Evolutionary conservation across 305 asterid genomes (phyloP), one percentile per base, ranked within the genome.

Genomic region (Andrographis paniculata): DNA sequence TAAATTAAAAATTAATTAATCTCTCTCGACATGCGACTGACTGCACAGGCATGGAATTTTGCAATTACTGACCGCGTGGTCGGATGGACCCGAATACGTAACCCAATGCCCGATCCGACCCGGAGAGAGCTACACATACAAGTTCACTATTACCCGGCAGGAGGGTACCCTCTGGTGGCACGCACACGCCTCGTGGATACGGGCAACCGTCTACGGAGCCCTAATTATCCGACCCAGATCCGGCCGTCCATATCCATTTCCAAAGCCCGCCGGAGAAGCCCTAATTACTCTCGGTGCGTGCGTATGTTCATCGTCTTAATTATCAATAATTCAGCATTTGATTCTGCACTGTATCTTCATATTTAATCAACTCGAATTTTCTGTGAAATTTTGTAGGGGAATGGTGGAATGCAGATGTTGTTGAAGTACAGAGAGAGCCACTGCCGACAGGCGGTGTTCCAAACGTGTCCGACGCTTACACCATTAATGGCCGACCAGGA

Each of bases 111-210:
- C 87, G 16, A 74, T 74, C 55, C 72, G 35, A 21, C 80, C 80
- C 4, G 76, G 77, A 1, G 51, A 48, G 0, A 67, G 71, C 37
- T 78, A 78, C 49, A 69, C 82, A 9, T 74, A 78, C 47, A 52
- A 54, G 17, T 74, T 75, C 60, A 72, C 42, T 31, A n/a, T 75
- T 14, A 65, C 74, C 12, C 8, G 63, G 1, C 78, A 74, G 48
- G 82, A 66, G 23, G 80, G 83, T 9, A 74, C 87, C 4, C 79
- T 78, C 7, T 78, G 87, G 87, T 78, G 87, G 83, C 83, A 78
- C 22, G 87, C 83, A 6, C 87, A 78, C 42, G 74, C 60, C 20
- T 70, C 70, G 46, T 69, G 75, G 77, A 73, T 78, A 21, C 71
- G 87, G 12, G 79, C 80, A 14, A 74, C 82, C 0, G 87, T 78